Base-by-base conservation (phyloP, 2,329 filamentous ascomycete species). In the Corinectria fuckeliana region DNA sequence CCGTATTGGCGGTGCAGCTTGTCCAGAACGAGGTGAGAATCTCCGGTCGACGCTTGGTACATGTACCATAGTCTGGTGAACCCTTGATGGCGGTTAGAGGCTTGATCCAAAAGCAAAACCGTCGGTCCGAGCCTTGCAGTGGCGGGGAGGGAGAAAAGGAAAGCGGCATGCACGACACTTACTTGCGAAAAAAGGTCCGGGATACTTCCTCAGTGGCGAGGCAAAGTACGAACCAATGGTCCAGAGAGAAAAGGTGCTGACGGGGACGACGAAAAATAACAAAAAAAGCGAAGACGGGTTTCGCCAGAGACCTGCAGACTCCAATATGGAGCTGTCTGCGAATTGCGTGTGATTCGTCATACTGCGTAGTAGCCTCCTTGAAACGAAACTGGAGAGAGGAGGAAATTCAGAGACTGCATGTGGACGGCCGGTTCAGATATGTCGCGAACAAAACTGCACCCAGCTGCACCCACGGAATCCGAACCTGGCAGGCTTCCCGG, bases 11-110 rank as follows among this genome's bases (percentile, higher is more conserved):
- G 63, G 52, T 79, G 78, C 0, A 80, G 65, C 14, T 71, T 66
- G 9, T 75, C 67, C 14, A 74, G 67, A 1, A 68, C 61, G 5
- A 71, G 49, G 11, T 75, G 71, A 16, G 67, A 75, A 4, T 71
- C 65, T 13, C 73, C 72, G 1, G 62, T 68, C 8, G 55, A 63
- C 4, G 69, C 71, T 26, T 73, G 70, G 45, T 67, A 70, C 18
- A 78, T 56, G 9, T 74, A 73, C 76, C 75, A 79, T 4, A 78
- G 50, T 13, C 76, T 75, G 0, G 74, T 78, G 54, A 70, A 74
- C 42, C 39, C 72, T 67, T 44, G 2, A 11, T 2, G 5, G 20
- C 25, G 23, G 20, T 56, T 38, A 58, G 50, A 9, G 9, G 18
- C 20, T 16, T 21, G 21, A 23, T 21, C n/a, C 14, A 53, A 32